Base-by-base conservation (phyloP, 352 stramenopile genomes). In the Phytophthora brassicae region DNA sequence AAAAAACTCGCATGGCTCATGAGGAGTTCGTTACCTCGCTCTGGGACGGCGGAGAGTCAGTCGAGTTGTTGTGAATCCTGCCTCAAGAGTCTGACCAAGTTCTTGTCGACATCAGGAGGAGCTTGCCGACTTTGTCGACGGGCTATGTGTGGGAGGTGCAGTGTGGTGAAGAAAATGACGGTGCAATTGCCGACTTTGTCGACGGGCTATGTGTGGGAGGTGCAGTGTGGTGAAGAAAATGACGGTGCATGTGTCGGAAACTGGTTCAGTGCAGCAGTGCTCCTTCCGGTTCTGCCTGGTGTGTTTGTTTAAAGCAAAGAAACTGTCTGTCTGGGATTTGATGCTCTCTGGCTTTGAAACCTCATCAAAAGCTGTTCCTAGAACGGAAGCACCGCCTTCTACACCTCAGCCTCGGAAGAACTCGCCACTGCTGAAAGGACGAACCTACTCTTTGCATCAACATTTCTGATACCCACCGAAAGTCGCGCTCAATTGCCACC, bases 1-100 rank as follows among this genome's bases (percentile, higher is more conserved):
- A 86, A 84, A 59, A 89, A 89, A 35, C 71, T 89, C 42, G 66
- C 57, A 50, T 84, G 71, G 72, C 66, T 89, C n/a, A 77, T 84
- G 66, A 52, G 69, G 28, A 54, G 72, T 44, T 58, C 58, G 7
- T 51, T 66, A 29, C 33, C 44, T 39, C 42, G 28, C 12, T 45
- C 38, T 17, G 42, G 14, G 23, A 38, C 28, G 14, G 24, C 39
- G 19, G 39, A 55, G n/a, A 36, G 14, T 13, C 41, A 22, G 16
- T 11, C 46, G 13, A 64, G 59, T 50, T 61, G 54, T 2, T 84
- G 79, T 53, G 56, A 76, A 8, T 50, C 60, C 13, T 60, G 52
- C 47, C 45, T 55, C 31, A 65, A 65, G 38, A 62, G 26, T 8
- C 60, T 74, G 23, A 23, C 24, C 26, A 70, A 60, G 29, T 64